A percentile compares a stretch with the other conserved stretches of the same genome.
These are phyloP conservation scores for Phytophthora megakarya DNA, from an alignment of 352 stramenopile species.

Conservation along the genomic window DNA sequence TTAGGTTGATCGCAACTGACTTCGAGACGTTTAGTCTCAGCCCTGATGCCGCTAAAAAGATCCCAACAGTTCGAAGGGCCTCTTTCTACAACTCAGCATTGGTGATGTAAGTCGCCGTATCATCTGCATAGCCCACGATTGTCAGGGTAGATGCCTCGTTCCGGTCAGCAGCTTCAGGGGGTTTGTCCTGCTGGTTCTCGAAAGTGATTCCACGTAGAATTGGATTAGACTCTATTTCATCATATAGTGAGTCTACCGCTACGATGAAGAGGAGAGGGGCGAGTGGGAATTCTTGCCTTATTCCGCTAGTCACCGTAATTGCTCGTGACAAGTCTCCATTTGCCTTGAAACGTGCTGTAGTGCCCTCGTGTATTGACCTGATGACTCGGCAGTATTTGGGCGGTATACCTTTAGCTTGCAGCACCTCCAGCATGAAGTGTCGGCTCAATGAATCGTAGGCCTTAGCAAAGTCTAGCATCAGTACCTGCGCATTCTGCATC, in stretches of 20 bases:
- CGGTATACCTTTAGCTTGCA: conserved; percentile 2
- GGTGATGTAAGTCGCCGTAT: conserved; percentile 6
- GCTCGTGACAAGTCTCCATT: not conserved
- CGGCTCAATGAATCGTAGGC: conserved; percentile 12
- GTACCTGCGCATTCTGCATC: not conserved
- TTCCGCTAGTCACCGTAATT: not conserved
- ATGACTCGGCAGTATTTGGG: not conserved
- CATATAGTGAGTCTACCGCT: not conserved
- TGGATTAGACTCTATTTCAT: not conserved
- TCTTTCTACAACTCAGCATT: not conserved
- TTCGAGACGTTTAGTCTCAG: conserved; percentile 2
- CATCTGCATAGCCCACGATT: conserved; percentile 10
- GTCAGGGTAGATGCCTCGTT: too few relatives aligned
- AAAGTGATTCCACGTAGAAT: not conserved
- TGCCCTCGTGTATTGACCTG: not conserved
- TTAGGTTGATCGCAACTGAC: not conserved
- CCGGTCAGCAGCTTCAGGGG: too few relatives aligned
- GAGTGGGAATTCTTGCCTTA: conserved; percentile 3
- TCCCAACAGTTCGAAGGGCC: not conserved
- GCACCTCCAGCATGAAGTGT: not conserved
- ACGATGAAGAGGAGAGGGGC: conserved; percentile 8
- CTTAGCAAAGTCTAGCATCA: conserved; percentile 13
- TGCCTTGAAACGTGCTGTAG: not conserved
- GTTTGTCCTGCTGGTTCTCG: too few relatives aligned
- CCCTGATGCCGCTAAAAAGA: not conserved